phyloP scores from a whole-genome alignment of 768 basidiomycete genomes.

The Lactarius sanguifluus region DNA sequence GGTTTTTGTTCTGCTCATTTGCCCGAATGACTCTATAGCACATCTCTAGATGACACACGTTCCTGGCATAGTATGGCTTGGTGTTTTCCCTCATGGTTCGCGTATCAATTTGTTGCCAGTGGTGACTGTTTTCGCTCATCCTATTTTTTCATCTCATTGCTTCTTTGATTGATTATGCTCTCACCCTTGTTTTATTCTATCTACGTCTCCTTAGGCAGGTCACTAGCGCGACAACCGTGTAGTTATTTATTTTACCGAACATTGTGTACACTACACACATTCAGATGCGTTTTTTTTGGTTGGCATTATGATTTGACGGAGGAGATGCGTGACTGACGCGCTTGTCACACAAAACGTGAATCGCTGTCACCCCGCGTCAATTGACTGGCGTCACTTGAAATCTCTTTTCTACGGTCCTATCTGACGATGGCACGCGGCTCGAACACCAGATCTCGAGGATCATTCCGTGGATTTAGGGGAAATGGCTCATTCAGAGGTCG shows the following conservation, averaged over 20 bases:
- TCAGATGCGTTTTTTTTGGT: neutral
- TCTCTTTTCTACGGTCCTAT: neutral
- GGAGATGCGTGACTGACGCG: conserved; percentile 23
- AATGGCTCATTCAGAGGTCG: conserved; percentile 42
- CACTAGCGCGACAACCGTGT: conserved; percentile 22
- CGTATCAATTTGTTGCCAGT: conserved; percentile 4
- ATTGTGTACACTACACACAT: conserved; percentile 13
- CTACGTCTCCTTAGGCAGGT: conserved; percentile 15
- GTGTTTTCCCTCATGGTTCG: conserved; percentile 15
- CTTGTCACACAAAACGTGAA: conserved; percentile 10
- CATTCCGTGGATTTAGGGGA: conserved; percentile 46
- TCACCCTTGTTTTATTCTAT: conserved; percentile 22
- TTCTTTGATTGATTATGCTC: conserved; percentile 24
- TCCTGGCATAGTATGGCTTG: conserved; percentile 6
- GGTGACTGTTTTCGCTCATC: conserved; percentile 5
- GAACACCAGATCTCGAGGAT: conserved; percentile 34
- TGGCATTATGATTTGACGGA: no score
- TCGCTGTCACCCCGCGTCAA: neutral
- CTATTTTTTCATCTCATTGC: conserved; percentile 12
- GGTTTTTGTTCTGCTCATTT: conserved; percentile 9
- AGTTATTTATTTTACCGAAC: conserved; percentile 16
- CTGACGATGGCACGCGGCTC: conserved; percentile 24
- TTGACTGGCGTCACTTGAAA: neutral
- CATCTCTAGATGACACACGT: conserved; percentile 17
- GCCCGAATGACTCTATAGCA: conserved; percentile 14